Evolutionary conservation across 345 rosid genomes (phyloP).

Genomic region (Schrenkiella parvula): DNA sequence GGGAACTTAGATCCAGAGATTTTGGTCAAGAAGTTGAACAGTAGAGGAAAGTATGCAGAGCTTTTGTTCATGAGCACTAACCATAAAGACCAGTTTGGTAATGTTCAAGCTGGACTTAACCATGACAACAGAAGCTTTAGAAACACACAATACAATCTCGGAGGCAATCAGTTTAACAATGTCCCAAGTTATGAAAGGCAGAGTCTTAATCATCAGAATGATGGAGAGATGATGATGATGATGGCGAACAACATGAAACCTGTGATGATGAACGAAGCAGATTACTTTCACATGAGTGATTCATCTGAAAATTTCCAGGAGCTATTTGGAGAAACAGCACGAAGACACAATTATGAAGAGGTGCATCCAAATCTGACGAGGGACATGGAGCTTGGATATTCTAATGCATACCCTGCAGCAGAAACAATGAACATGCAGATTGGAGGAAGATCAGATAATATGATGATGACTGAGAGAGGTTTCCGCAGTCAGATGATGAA

Average conservation of each 20-base stretch:
- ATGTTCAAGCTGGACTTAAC: neutral
- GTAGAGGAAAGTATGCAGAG: conserved; percentile 62
- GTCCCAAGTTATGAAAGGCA: conserved; percentile 20
- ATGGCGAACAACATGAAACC: conserved; percentile 20
- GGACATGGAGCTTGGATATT: conserved; percentile 24
- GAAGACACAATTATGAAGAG: conserved; percentile 26
- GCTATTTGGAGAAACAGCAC: neutral
- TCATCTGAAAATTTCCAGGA: conserved; percentile 23
- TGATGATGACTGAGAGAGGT: conserved; percentile 20
- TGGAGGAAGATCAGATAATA: conserved; percentile 16
- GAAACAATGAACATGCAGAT: conserved; percentile 24
- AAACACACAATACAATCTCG: conserved; percentile 12
- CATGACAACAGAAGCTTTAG: conserved; percentile 21
- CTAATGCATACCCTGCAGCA: conserved; percentile 28
- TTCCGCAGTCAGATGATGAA: conserved; percentile 7
- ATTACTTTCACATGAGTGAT: conserved; percentile 23
- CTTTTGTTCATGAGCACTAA: conserved; percentile 34
- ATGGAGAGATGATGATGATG: conserved; percentile 27
- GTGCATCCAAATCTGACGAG: conserved; percentile 17
- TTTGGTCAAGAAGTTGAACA: conserved; percentile 47
- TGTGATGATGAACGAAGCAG: conserved; percentile 21
- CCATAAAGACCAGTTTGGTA: conserved; percentile 19
- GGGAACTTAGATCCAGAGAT: conserved; percentile 49
- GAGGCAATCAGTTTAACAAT: conserved; percentile 3
- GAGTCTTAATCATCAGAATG: neutral